These are phyloP conservation scores for Cordyceps javanica DNA, from an alignment of 2,329 filamentous ascomycete genomes.

Conservation along the genomic window DNA sequence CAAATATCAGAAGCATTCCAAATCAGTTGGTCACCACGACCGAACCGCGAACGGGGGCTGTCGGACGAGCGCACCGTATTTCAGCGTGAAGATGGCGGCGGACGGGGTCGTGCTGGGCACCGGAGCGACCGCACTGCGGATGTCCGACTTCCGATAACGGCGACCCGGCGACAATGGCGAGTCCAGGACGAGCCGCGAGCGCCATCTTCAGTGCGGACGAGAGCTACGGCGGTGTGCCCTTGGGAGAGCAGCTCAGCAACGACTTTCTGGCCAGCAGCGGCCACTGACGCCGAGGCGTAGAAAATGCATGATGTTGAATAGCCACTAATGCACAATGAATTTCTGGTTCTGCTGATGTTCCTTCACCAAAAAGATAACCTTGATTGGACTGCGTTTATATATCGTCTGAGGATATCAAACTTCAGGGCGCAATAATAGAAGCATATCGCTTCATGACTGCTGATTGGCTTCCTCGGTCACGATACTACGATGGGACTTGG, in stretches of 20 bases:
- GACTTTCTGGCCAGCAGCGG: conserved; percentile 36
- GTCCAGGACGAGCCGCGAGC: conserved; percentile 18
- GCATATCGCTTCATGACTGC: background rate
- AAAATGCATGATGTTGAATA: conserved; percentile 27
- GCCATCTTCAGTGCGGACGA: conserved; percentile 28
- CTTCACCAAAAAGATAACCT: too few species aligned
- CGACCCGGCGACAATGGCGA: conserved; percentile 29
- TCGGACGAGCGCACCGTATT: conserved; percentile 34
- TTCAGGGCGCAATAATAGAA: too few species aligned
- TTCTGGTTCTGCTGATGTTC: too few species aligned
- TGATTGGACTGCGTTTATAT: too few species aligned
- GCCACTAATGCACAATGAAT: too few species aligned
- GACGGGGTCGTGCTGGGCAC: conserved; percentile 19
- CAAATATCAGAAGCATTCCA: background rate
- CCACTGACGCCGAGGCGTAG: conserved; percentile 38
- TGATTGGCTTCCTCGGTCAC: conserved; percentile 2
- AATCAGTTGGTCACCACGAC: background rate
- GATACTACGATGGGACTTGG: background rate
- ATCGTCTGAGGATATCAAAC: too few species aligned
- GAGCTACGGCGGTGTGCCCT: conserved; percentile 31
- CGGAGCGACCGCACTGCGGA: conserved; percentile 21
- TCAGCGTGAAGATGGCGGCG: conserved; percentile 33
- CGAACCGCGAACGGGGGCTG: conserved; percentile 30
- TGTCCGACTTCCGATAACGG: conserved; percentile 29
- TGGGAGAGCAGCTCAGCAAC: conserved; percentile 32